Evolutionary conservation across 1,139 yeast species (phyloP), one percentile per base, ranked within the genome.

Genomic region (Arxiozyma slooffiae): DNA sequence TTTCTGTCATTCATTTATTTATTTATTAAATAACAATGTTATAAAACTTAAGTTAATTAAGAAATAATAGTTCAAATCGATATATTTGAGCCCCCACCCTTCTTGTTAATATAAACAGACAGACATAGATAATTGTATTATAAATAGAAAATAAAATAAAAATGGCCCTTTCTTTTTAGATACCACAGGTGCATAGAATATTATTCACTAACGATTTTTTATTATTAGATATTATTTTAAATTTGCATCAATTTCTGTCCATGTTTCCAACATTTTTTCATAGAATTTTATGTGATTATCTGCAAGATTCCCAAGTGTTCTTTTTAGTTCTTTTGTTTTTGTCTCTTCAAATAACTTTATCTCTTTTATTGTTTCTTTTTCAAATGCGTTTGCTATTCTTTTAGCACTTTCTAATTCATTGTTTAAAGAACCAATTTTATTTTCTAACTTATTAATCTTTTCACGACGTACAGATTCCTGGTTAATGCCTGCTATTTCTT

Each of bases 281-380:
- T 86, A 92, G 62, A 87, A 89, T 39, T 76, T 75, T 52, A 87
- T 81, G 67, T 92, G 87, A 56, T 80, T 79, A 56, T 85, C 85
- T 50, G 95, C 87, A 50, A 90, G 71, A 8, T 79, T 77, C 22
- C 80, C 71, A 70, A 92, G 74, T 2, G 94, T 78, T 40, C 74
- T 74, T 62, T 84, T 83, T 66, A 92, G 74, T 67, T 92, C 97
- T 40, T 75, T 71, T 42, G 86, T 79, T 66, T 89, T 90, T 58
- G 87, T 85, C 40, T 74, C 75, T 59, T 92, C 96, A 75, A 95
- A 90, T 56, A 83, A 78, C 7, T 84, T 81, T 56, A 87, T 85
- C 64, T 92, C 98, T 52, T 77, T 76, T 44, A 80, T 59, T 1
- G 84, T 76, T 54, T 80, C 81, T 50, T 74, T 76, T 57, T 84